Percentiles rank a stretch among this genome's conserved stretches.
These are phyloP conservation scores for Claviceps quebecensis DNA, from an alignment of 2,329 filamentous ascomycete species.

Conservation along the genomic window DNA sequence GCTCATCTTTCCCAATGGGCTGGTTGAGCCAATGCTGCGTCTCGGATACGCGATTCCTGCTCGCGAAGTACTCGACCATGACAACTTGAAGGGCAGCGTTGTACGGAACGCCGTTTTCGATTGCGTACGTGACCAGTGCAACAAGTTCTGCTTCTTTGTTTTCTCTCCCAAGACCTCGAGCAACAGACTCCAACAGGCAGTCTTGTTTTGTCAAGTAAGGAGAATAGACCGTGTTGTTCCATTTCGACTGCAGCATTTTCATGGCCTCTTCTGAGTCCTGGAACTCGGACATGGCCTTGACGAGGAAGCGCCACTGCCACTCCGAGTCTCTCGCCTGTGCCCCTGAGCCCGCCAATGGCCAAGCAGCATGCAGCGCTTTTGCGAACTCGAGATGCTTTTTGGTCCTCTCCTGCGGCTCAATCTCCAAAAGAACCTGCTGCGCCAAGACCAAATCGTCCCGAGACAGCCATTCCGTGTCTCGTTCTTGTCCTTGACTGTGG, in stretches of 20 bases:
- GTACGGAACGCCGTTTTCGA: conserved; percentile 30
- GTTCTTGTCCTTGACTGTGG: conserved; percentile 10
- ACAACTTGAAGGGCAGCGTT: conserved; percentile 33
- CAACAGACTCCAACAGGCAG: conserved; percentile 16
- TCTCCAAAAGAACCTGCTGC: conserved; percentile 26
- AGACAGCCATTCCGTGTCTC: conserved; percentile 16
- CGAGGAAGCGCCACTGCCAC: conserved; percentile 17
- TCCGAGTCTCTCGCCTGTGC: conserved; percentile 8
- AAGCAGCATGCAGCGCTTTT: conserved; percentile 25
- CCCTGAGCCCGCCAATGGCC: conserved; percentile 9
- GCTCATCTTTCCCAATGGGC: conserved; percentile 23
- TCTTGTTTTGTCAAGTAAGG: conserved; percentile 10
- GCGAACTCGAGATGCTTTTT: conserved; percentile 34
- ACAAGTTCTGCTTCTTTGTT: conserved; percentile 43
- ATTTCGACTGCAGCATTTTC: conserved; percentile 24
- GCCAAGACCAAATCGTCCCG: conserved; percentile 30
- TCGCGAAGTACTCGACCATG: conserved; percentile 50
- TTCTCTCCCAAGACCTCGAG: conserved; percentile 46
- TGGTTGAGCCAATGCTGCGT: conserved; percentile 56
- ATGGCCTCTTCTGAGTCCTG: conserved; percentile 41
- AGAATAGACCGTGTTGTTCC: conserved; percentile 13
- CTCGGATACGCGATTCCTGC: conserved; percentile 39
- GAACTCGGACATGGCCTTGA: conserved; percentile 35
- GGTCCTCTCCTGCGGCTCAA: conserved; percentile 28
- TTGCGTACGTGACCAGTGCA: conserved; percentile 37